Conservation (phyloP, 352 stramenopile genomes). For the Saprolegnia parasitica region DNA sequence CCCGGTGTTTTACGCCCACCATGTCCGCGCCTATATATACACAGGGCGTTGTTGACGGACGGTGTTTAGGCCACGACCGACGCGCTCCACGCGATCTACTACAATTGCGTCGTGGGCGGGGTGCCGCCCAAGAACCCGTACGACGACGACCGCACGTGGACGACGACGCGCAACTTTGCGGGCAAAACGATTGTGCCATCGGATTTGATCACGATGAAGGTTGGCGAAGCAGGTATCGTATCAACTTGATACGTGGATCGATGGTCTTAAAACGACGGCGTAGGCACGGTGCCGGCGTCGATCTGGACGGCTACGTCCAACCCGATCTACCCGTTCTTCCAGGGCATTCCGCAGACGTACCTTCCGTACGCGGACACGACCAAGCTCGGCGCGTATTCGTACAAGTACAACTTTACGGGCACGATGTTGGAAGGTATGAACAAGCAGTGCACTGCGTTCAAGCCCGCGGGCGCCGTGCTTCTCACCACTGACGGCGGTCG, state of each 20-base stretch:
- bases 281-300: neutral
- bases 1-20: constrained; percentile 72
- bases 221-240: neutral
- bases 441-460: constrained; percentile 8
- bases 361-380: constrained; percentile 7
- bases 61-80: constrained; percentile 43
- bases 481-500: neutral
- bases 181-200: neutral
- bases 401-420: constrained; percentile 17
- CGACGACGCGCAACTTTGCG: neutral
- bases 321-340: constrained; percentile 21
- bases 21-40: constrained; percentile 37
- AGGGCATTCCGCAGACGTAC: neutral
- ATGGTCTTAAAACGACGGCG: neutral
- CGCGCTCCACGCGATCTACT: constrained; percentile 78
- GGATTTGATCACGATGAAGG: constrained; percentile 11
- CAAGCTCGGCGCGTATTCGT: neutral
- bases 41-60: no score
- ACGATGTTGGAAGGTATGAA: constrained; percentile 11
- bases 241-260: neutral
- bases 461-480: neutral
- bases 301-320: constrained; percentile 7
- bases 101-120: constrained; percentile 61
- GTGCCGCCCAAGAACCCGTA: neutral
- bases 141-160: neutral